These are phyloP conservation scores for Salix brachista DNA, from an alignment of 345 rosid genomes.

Conservation along the genomic window DNA sequence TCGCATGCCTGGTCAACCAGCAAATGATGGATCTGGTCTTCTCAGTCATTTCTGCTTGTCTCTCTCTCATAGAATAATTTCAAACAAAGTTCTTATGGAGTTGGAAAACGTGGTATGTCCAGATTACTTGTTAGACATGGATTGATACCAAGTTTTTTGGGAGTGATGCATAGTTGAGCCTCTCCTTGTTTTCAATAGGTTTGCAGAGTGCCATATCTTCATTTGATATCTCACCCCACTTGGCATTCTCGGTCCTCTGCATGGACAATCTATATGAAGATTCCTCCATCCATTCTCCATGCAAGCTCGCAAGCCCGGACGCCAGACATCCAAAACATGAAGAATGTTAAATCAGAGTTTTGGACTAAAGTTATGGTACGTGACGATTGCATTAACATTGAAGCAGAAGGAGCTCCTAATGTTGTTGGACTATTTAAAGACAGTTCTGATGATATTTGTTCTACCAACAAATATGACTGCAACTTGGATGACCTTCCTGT, in stretches of 20 bases:
- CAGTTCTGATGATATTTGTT: slow-evolving; percentile 54
- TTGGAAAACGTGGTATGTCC: slow-evolving; percentile 75
- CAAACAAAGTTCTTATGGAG: slow-evolving; percentile 61
- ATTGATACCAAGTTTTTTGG: not conserved
- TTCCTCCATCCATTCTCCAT: slow-evolving; percentile 69
- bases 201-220: slow-evolving; percentile 77
- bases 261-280: slow-evolving; percentile 76
- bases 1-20: slow-evolving; percentile 41
- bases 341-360: slow-evolving; percentile 63
- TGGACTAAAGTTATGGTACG: slow-evolving; percentile 70
- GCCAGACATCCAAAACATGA: slow-evolving; percentile 37
- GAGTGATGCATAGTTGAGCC: not conserved
- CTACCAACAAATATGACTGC: slow-evolving; percentile 74
- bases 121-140: slow-evolving; percentile 11
- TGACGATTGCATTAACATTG: slow-evolving; percentile 66
- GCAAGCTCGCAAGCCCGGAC: slow-evolving; percentile 34
- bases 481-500: slow-evolving; percentile 70
- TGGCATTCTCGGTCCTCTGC: slow-evolving; percentile 94
- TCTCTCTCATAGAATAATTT: slow-evolving; percentile 80
- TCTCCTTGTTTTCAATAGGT: slow-evolving; percentile 38
- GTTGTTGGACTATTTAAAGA: slow-evolving; percentile 66
- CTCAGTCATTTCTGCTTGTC: slow-evolving; percentile 87
- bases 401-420: slow-evolving; percentile 93
- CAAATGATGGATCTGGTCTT: slow-evolving; percentile 56
- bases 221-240: slow-evolving; percentile 80